Evolutionary conservation across 768 basidiomycete species (phyloP), one percentile per base, ranked within the genome.

Genomic region (Boletus pseudo-olivaceus): DNA sequence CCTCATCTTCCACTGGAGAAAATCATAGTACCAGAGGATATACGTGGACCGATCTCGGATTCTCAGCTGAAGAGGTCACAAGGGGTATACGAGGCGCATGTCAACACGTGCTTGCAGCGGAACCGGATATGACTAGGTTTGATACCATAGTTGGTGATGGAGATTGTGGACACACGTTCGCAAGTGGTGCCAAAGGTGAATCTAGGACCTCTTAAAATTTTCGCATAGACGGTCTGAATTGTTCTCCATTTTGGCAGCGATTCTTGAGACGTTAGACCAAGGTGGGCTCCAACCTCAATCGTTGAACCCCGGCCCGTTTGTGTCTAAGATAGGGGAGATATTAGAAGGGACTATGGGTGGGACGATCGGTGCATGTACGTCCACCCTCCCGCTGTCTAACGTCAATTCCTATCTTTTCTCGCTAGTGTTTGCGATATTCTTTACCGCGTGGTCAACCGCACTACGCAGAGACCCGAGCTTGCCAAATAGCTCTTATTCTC

Each of bases 91-190:
- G 47, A 38, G 59, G 64, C 2, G 79, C 80, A 1, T 77, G 77
- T 54, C 26, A 69, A 45, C 63, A 67, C 2, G 74, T 84, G 27
- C 72, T 84, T 17, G 60, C 56, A 5, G 75, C 76, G 7, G 78
- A 82, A 57, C 67, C 70, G 4, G 79, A 82, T 12, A 70, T 87
- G 59, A 86, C 84, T 4, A 67, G 73, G 33, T 83, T 75, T 61
- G 85, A 86, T 63, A 82, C 81, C 9, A 70, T 84, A 27, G 74
- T 80, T 8, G 83, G 84, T 27, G 84, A 86, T 65, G 84, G 83
- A 7, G 83, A 85, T 62, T 83, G 82, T 44, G 83, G 84, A 9
- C 69, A 78, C 37, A 84, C 82, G 7, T 81, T 84, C 55, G 73
- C 78, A 9, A 69, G 76, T 4, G 83, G 84, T 10, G 75, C 75